A percentile compares a stretch with the other conserved stretches of the same genome.
phyloP scores from a whole-genome alignment of 176 grass and related monocot genomes.

The Eleusine indica region DNA sequence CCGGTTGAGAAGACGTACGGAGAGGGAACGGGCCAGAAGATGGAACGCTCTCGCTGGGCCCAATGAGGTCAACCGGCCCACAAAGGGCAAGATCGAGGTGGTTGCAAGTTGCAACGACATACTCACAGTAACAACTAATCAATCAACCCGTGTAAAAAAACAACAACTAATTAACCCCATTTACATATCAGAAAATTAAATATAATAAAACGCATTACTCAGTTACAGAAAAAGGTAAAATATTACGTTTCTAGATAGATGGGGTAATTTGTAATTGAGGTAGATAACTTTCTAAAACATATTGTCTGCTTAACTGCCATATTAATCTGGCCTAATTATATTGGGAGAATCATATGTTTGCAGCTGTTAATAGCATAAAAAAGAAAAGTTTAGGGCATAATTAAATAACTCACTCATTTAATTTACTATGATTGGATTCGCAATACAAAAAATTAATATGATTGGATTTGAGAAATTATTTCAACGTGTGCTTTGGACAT shows the following conservation, averaged over 20 bases:
- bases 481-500: neutral
- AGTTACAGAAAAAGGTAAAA: too few relatives aligned
- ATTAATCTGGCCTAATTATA: neutral
- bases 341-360: neutral
- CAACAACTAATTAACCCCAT: too few relatives aligned
- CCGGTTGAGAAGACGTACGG: neutral
- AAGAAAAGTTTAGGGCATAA: neutral
- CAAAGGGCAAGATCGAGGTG: neutral
- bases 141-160: too few relatives aligned
- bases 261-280: neutral
- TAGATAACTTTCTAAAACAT: neutral
- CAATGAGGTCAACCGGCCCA: neutral
- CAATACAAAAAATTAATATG: too few relatives aligned
- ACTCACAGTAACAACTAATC: too few relatives aligned
- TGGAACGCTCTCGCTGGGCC: conserved; percentile 6
- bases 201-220: neutral
- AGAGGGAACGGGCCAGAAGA: conserved; percentile 7
- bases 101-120: neutral
- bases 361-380: neutral
- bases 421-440: neutral
- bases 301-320: neutral
- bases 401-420: neutral
- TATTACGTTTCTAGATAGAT: too few relatives aligned
- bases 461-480: neutral
- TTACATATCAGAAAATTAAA: neutral